Conservation (phyloP, 2,329 filamentous ascomycete species). For the Plectosphaerella sp. region DNA sequence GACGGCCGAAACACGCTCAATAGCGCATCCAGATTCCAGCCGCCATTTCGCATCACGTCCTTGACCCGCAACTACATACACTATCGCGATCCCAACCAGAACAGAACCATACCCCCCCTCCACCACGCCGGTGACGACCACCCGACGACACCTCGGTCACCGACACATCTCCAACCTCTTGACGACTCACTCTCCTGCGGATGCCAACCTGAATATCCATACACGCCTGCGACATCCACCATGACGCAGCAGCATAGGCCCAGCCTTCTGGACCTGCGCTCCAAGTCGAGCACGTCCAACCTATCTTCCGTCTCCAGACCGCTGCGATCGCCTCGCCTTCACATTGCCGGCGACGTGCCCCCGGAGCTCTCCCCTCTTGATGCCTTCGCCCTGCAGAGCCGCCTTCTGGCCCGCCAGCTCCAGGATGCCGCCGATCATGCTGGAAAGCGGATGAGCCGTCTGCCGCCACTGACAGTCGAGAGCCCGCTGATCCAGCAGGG, state of each 20-base stretch:
- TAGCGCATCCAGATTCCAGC: not conserved
- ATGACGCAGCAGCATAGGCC: slow-evolving; percentile 51
- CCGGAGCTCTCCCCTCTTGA: slow-evolving; percentile 92
- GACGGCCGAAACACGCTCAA: not conserved
- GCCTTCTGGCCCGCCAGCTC: slow-evolving; percentile 80
- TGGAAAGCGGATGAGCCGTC: slow-evolving; percentile 76
- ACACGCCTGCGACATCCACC: slow-evolving; percentile 11
- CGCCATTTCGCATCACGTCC: not conserved
- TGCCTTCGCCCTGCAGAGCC: slow-evolving; percentile 89
- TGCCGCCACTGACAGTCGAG: slow-evolving; percentile 78
- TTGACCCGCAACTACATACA: not conserved
- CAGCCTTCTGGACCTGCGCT: slow-evolving; percentile 54
- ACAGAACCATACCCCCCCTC: no score
- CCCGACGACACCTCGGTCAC: not conserved
- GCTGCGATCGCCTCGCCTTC: slow-evolving; percentile 68
- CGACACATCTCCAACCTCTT: not conserved
- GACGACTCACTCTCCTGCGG: slow-evolving; percentile 1
- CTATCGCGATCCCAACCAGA: not conserved
- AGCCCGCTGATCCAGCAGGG: slow-evolving; percentile 73
- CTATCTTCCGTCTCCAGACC: slow-evolving; percentile 43
- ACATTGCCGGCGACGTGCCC: slow-evolving; percentile 75
- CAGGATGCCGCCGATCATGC: slow-evolving; percentile 69
- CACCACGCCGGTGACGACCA: slow-evolving; percentile 3
- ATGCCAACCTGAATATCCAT: slow-evolving; percentile 5
- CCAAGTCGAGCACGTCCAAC: slow-evolving; percentile 48